Conservation (phyloP, 1,139 yeast species). For the Kodamaea suecica region DNA sequence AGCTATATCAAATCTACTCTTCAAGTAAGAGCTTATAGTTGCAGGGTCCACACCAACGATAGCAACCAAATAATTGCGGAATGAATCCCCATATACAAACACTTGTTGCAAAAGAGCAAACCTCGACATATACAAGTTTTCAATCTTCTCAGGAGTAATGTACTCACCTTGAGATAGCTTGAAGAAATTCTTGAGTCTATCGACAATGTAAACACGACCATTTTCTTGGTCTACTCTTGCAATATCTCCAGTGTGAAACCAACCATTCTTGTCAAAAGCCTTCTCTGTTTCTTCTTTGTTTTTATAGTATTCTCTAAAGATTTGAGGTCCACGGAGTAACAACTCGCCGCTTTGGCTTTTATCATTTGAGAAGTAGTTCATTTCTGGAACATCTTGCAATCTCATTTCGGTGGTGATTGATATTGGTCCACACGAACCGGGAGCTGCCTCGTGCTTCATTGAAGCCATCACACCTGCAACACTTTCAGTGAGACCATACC, state of each 20-base stretch:
- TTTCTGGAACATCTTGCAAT: constrained; percentile 37
- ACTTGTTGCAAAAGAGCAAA: constrained; percentile 54
- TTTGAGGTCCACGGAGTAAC: constrained; percentile 39
- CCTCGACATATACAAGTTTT: constrained; percentile 56
- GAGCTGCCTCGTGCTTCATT: constrained; percentile 29
- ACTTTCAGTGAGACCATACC: constrained; percentile 47
- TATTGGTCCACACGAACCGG: constrained; percentile 43
- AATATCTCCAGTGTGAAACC: constrained; percentile 78
- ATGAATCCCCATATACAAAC: constrained; percentile 39
- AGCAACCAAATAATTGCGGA: constrained; percentile 17
- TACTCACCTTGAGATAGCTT: constrained; percentile 82
- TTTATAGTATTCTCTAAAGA: constrained; percentile 36
- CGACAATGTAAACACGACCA: constrained; percentile 55
- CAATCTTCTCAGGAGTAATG: constrained; percentile 76
- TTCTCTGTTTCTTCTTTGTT: constrained; percentile 39
- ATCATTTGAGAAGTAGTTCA: constrained; percentile 33
- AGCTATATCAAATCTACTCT: constrained; percentile 12
- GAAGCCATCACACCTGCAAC: constrained; percentile 42
- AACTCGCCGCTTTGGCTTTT: constrained; percentile 41
- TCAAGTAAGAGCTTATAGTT: constrained; percentile 10
- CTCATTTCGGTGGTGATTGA: constrained; percentile 34
- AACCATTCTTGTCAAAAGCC: constrained; percentile 29
- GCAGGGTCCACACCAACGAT: constrained; percentile 52
- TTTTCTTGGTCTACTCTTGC: constrained; percentile 48
- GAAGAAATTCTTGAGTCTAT: constrained; percentile 78